Evolutionary conservation across 2,329 filamentous ascomycete genomes (phyloP).

Genomic region (Metarhizium album): DNA sequence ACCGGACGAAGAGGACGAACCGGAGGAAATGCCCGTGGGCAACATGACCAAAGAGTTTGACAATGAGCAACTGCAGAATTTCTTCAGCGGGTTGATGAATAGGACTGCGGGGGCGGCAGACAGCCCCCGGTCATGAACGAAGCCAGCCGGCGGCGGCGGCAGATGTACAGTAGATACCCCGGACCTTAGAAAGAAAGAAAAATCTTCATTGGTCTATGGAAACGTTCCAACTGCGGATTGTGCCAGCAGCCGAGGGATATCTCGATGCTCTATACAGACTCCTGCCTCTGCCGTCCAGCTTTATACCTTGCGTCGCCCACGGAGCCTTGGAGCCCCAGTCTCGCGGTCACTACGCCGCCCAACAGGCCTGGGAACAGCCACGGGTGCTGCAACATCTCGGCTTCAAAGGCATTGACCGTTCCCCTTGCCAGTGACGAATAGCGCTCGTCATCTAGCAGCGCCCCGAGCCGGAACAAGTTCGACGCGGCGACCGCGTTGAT

Average conservation of each 20-base stretch:
- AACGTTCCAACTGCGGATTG: not conserved
- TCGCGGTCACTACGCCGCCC: constrained; percentile 60
- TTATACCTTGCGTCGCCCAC: constrained; percentile 17
- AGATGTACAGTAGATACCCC: constrained; percentile 33
- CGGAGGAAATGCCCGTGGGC: constrained; percentile 25
- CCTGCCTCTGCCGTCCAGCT: constrained; percentile 8
- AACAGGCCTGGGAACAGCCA: constrained; percentile 83
- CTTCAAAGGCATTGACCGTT: constrained; percentile 77
- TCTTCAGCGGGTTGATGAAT: constrained; percentile 51
- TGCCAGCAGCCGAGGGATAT: too few relatives aligned
- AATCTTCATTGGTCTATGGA: too few relatives aligned
- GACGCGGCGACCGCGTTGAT: constrained; percentile 79
- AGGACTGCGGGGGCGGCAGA: constrained; percentile 26
- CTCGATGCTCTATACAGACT: constrained; percentile 1
- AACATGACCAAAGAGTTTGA: constrained; percentile 35
- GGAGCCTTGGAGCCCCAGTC: constrained; percentile 50
- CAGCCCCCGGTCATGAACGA: constrained; percentile 9
- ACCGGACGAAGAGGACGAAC: constrained; percentile 23
- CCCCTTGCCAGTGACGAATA: constrained; percentile 58
- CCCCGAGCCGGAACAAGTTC: constrained; percentile 75
- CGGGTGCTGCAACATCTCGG: constrained; percentile 84
- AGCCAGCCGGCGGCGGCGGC: constrained; percentile 3
- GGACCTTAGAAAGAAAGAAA: constrained; percentile 9
- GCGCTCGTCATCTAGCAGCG: constrained; percentile 52
- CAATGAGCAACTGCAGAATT: constrained; percentile 47